These are phyloP conservation scores for Sarcomyxa edulis DNA, from an alignment of 768 basidiomycete genomes.

Conservation along the genomic window DNA sequence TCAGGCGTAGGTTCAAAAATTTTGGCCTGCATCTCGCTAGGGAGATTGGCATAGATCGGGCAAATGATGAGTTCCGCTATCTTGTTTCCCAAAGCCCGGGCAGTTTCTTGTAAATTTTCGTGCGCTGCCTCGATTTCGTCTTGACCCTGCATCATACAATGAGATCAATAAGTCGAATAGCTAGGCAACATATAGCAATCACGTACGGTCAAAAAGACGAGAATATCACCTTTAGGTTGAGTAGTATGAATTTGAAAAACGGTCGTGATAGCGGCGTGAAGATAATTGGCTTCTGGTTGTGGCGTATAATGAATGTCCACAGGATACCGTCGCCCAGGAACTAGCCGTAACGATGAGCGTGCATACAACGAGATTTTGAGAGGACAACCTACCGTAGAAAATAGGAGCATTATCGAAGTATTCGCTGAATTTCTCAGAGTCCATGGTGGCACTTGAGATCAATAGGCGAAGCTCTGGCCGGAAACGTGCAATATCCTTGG, in stretches of 20 bases:
- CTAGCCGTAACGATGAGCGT: conserved; percentile 34
- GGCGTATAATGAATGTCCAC: conserved; percentile 99
- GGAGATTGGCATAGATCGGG: conserved; percentile 98
- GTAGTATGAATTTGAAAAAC: conserved; percentile 99
- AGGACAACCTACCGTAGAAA: conserved; percentile 67
- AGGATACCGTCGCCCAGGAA: conserved; percentile 94
- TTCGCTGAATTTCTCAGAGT: conserved; percentile 96
- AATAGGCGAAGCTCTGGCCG: conserved; percentile 89
- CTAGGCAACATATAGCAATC: neutral
- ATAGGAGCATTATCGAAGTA: conserved; percentile 97
- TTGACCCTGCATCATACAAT: conserved; percentile 63
- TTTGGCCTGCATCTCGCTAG: conserved; percentile 98
- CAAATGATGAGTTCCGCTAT: conserved; percentile 91
- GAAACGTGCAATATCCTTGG: conserved; percentile 92
- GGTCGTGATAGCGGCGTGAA: conserved; percentile 97
- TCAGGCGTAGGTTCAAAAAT: conserved; percentile 99
- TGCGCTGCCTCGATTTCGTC: conserved; percentile 98
- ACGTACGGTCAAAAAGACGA: conserved; percentile 92
- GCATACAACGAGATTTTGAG: neutral
- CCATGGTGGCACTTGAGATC: conserved; percentile 96
- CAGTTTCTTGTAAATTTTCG: conserved; percentile 94
- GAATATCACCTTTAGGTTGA: conserved; percentile 94
- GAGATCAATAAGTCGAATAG: conserved; percentile 6
- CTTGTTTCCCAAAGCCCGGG: conserved; percentile 92
- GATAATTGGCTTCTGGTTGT: conserved; percentile 98